Conservation (phyloP, 2,329 filamentous ascomycete species). For the Fusarium liriodendri region DNA sequence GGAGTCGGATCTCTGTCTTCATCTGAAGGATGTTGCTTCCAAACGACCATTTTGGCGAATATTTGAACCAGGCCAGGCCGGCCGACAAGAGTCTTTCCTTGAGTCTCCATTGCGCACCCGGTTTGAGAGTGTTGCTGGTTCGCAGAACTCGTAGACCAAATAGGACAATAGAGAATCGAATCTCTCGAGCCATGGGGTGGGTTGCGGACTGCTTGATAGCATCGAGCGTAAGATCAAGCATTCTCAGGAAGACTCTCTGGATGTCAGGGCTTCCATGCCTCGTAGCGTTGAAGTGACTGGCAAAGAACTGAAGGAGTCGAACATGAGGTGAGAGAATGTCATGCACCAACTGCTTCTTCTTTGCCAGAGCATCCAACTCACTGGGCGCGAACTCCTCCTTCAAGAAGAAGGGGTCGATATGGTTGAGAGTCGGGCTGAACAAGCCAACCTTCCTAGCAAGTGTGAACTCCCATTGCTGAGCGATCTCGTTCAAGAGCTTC, state of each 20-base stretch:
- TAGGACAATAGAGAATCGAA: constrained; percentile 89
- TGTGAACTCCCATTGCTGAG: constrained; percentile 89
- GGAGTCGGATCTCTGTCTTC: constrained; percentile 88
- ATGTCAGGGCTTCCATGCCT: constrained; percentile 86
- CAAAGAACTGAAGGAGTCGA: constrained; percentile 86
- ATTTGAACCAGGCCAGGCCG: constrained; percentile 88
- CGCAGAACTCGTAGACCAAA: constrained; percentile 84
- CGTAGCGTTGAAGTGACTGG: constrained; percentile 94
- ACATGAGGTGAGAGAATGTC: constrained; percentile 89
- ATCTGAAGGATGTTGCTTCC: constrained; percentile 93
- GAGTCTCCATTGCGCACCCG: constrained; percentile 78
- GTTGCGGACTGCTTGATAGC: constrained; percentile 76
- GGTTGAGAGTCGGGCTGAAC: constrained; percentile 79
- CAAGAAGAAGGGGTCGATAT: constrained; percentile 88
- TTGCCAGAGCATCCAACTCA: constrained; percentile 79
- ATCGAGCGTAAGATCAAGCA: constrained; percentile 83
- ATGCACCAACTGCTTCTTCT: constrained; percentile 82
- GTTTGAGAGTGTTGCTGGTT: constrained; percentile 74
- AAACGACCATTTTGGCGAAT: constrained; percentile 90
- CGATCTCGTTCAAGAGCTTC: constrained; percentile 86
- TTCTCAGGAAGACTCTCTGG: constrained; percentile 82
- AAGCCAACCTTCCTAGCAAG: constrained; percentile 82
- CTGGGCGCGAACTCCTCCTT: constrained; percentile 94
- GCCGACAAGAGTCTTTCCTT: constrained; percentile 92
- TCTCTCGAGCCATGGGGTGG: constrained; percentile 90